Percentiles rank a stretch among this genome's conserved stretches.
Evolutionary conservation across 2,329 filamentous ascomycete genomes (phyloP).

Genomic region (Ceratocystis diversiconidia): DNA sequence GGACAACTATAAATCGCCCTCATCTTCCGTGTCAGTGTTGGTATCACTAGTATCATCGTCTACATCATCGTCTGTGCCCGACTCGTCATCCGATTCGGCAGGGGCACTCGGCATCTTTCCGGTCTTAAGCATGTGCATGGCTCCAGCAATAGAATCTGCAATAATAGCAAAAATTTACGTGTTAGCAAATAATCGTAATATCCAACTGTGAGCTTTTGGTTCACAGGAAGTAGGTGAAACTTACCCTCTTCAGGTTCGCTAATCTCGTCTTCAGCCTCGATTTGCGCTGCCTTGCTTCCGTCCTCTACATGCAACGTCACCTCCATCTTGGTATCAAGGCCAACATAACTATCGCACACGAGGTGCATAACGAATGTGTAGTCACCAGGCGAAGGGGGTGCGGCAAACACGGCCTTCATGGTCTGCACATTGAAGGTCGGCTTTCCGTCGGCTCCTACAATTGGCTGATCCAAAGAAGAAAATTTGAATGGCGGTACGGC

Average conservation of each 20-base stretch:
- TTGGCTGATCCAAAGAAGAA: constrained; percentile 75
- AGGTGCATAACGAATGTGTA: constrained; percentile 93
- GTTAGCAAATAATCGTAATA: constrained; percentile 9
- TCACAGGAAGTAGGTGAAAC: constrained; percentile 24
- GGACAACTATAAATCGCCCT: constrained; percentile 23
- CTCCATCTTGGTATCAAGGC: constrained; percentile 84
- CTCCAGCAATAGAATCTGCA: constrained; percentile 72
- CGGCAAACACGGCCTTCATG: constrained; percentile 91
- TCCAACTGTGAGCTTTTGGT: not conserved
- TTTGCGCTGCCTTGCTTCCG: constrained; percentile 64
- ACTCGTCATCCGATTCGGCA: constrained; percentile 63
- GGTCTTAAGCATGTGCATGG: constrained; percentile 77
- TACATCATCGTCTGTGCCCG: constrained; percentile 60
- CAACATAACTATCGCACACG: constrained; percentile 87
- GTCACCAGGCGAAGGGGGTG: constrained; percentile 78
- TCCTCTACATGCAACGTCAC: constrained; percentile 83
- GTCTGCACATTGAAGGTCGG: constrained; percentile 94
- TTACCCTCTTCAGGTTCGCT: constrained; percentile 95
- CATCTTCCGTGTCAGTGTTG: constrained; percentile 53
- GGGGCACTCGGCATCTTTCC: constrained; percentile 34
- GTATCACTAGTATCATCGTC: constrained; percentile 52
- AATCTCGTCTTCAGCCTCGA: constrained; percentile 83
- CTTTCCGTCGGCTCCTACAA: constrained; percentile 64
- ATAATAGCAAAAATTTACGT: constrained; percentile 22
- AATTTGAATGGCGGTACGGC: constrained; percentile 96